Base-by-base conservation (phyloP, 352 stramenopile genomes). In the Aphanomyces invadans region DNA sequence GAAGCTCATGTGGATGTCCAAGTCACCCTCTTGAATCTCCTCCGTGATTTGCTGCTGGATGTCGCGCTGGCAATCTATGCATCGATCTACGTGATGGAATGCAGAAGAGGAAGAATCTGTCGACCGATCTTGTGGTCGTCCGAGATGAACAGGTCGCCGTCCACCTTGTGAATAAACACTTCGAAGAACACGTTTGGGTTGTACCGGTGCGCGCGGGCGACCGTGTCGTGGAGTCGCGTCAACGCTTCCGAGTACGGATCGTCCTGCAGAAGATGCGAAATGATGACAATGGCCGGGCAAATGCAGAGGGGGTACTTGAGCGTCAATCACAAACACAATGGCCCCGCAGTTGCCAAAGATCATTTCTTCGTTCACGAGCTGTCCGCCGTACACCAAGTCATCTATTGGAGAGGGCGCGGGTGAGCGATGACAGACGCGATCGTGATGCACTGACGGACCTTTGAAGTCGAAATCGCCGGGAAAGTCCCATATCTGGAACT, bases 401-500 rank as follows among this genome's bases (percentile, higher is more conserved):
- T 94, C 86, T 81, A 54, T 17, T 23, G 45, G 36, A 7, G 36
- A 15, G 7, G 23, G 10, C 29, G 74, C 65, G 45, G 86, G 79
- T 48, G 77, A 75, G 68, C 23, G 68, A 21, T 7, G 42, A 42
- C 31, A 62, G 10, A 60, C 7, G n/a, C 21, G 12, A 21, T 32
- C 7, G 23, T 32, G 48, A n/a, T n/a, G 25, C 21, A 57, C 32
- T 32, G 21, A 25, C 28, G 11, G 26, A 86, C 78, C 78, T 74
- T 92, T 92, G 54, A 96, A 92, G 67, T 95, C 83, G 60, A 94
- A 95, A 66, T 99, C 96, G 23, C 96, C 97, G 0, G 96, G 96
- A 72, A 99, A 99, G 74, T 99, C 97, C 92, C 94, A 99, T 75
- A 99, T 98, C 71, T 98, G 96, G 75, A 99, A 99, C 70, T 98